phyloP scores from a whole-genome alignment of 1,284 basidiomycete genomes.

The Cryptococcus sp. region DNA sequence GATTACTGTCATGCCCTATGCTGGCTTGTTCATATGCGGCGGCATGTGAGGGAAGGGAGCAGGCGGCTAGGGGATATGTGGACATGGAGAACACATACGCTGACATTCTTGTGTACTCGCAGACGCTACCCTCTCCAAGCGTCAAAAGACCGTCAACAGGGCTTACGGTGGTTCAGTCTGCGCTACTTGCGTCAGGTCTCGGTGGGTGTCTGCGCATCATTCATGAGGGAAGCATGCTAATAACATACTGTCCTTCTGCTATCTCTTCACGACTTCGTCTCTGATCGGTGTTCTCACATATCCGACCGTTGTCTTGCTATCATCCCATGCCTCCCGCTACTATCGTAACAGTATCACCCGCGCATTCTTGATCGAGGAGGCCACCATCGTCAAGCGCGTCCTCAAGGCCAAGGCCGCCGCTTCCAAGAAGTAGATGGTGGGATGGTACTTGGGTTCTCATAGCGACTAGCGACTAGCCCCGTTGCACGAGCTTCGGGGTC shows the following conservation, averaged over 20 bases:
- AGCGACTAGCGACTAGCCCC: no score
- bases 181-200: conserved; percentile 85
- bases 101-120: conserved; percentile 1
- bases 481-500: no score
- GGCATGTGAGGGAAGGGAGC: background rate
- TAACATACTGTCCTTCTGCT: background rate
- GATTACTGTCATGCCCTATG: no score
- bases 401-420: conserved; percentile 73
- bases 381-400: conserved; percentile 99
- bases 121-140: conserved; percentile 88
- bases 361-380: conserved; percentile 98
- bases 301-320: conserved; percentile 1
- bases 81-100: background rate
- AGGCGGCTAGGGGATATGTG: background rate
- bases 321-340: conserved; percentile 1
- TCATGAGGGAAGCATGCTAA: conserved; percentile 1
- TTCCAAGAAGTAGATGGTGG: conserved; percentile 47
- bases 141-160: conserved; percentile 88
- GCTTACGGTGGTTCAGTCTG: conserved; percentile 96
- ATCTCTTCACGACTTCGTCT: background rate
- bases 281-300: background rate
- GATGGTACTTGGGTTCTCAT: background rate
- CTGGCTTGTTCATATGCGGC: background rate
- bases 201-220: conserved; percentile 60
- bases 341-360: conserved; percentile 76